Evolutionary conservation across 2,329 filamentous ascomycete genomes (phyloP), one percentile per base, ranked within the genome.

Genomic region (Claviceps africana): DNA sequence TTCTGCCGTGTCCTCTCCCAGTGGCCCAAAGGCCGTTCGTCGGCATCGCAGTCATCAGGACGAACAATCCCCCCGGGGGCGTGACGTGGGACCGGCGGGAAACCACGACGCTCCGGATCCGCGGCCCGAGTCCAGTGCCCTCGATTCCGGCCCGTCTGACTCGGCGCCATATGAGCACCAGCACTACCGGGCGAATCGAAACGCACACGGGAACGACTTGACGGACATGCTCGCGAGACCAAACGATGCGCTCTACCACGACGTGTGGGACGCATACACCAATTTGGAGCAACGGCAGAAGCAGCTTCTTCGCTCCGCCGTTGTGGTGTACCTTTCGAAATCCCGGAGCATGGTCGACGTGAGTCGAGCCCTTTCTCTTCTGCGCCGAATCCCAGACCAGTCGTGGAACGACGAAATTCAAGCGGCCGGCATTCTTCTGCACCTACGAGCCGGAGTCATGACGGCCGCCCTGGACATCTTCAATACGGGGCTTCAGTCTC

Each of bases 261-360:
- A 67, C 25, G 64, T 72, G 19, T 78, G 74, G 72, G 60, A 66
- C 17, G 56, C 69, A 15, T 78, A 72, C 56, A 61, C 56, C 31
- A 59, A 62, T 7, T 61, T 77, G 17, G 61, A 68, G 19, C 59
- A 61, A 4, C 53, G 59, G 2, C 59, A 67, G 43, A 59, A 65
- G 45, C 45, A 53, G 4, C 56, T 58, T 3, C 56, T 70, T 13
- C 63, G 63, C 2, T 61, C 57, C 2, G 47, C 58, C 2, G 64
- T 77, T 21, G 56, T 77, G 1, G 51, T 63, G 2, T 72, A 72
- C 47, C 66, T 79, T 10, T 64, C 71, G 6, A 64, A 58, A 17
- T 76, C 74, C 3, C 61, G 60, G 5, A 67, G 69, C n/a, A 57
- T 68, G 9, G 61, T 71, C 3, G 73, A 78, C 48, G 69, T 68